phyloP scores from a whole-genome alignment of 805 yeast genomes.

The Candida qinlingensis region DNA sequence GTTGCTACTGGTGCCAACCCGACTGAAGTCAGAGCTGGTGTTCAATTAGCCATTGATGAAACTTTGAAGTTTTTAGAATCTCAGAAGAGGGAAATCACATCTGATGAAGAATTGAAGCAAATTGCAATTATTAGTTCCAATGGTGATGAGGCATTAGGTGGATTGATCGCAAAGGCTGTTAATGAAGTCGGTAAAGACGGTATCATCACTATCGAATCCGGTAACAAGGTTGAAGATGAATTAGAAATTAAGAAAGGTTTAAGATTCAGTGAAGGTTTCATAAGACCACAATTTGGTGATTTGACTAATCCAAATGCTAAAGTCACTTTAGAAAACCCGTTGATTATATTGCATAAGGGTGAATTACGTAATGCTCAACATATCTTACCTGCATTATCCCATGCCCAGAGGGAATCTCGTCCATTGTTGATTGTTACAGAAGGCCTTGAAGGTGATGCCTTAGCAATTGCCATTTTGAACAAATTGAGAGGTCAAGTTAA shows the following conservation, averaged over 20 bases:
- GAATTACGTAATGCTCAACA: conserved; percentile 28
- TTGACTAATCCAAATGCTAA: conserved; percentile 85
- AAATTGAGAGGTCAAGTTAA: conserved; percentile 97
- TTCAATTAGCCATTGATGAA: conserved; percentile 94
- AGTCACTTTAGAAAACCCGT: conserved; percentile 92
- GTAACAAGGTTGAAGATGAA: conserved; percentile 94
- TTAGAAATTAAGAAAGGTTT: conserved; percentile 97
- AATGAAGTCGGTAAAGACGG: conserved; percentile 99
- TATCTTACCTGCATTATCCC: conserved; percentile 85
- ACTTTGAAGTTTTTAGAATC: conserved; percentile 78
- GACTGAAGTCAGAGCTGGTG: conserved; percentile 95
- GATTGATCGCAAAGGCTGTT: conserved; percentile 89
- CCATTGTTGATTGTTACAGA: conserved; percentile 92
- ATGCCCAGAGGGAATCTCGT: conserved; percentile 89
- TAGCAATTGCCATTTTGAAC: conserved; percentile 96
- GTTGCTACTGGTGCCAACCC: conserved; percentile 99
- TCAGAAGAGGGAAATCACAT: conserved; percentile 89
- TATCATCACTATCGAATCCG: conserved; percentile 96
- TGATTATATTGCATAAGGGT: conserved; percentile 51
- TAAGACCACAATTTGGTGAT: conserved; percentile 82
- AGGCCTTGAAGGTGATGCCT: conserved; percentile 96
- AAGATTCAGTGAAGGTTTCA: conserved; percentile 96
- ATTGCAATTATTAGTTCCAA: conserved; percentile 98
- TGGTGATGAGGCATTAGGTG: conserved; percentile 91
- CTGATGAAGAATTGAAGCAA: conserved; percentile 93